A percentile compares a stretch with the other conserved stretches of the same genome.
These are phyloP conservation scores for Monosporozyma siamensis DNA, from an alignment of 805 yeast species.

Conservation along the genomic window DNA sequence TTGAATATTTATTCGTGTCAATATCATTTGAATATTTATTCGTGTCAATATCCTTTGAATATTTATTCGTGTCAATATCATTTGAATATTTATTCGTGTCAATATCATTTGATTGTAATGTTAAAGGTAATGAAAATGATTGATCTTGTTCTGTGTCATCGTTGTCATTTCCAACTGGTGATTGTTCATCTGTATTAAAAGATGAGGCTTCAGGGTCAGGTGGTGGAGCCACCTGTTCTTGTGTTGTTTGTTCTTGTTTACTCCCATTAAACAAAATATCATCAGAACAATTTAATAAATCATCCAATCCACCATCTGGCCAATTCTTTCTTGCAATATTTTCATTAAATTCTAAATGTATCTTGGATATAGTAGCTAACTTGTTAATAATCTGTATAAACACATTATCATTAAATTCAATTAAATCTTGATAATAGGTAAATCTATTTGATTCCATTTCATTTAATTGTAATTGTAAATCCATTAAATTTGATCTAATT, in stretches of 20 bases:
- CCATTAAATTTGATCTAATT: constrained; percentile 57
- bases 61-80: neutral
- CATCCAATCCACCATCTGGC: constrained; percentile 82
- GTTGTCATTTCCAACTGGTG: no score
- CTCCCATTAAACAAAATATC: constrained; percentile 43
- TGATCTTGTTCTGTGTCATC: constrained; percentile 34
- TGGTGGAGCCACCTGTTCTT: no score
- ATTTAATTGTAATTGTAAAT: constrained; percentile 65
- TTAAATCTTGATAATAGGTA: constrained; percentile 60
- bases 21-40: neutral
- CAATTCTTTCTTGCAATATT: constrained; percentile 77
- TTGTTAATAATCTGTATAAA: constrained; percentile 43
- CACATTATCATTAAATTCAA: constrained; percentile 53
- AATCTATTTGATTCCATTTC: constrained; percentile 69
- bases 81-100: neutral
- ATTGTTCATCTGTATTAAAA: neutral
- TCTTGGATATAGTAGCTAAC: constrained; percentile 59
- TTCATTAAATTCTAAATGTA: constrained; percentile 74
- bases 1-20: neutral
- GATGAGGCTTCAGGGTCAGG: no score
- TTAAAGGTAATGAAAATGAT: constrained; percentile 42
- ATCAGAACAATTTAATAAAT: constrained; percentile 50
- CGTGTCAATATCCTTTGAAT: neutral
- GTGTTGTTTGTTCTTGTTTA: constrained; percentile 8
- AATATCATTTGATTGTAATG: neutral